phyloP scores from a whole-genome alignment of 1,284 basidiomycete genomes.

The Polyporus tsugae region DNA sequence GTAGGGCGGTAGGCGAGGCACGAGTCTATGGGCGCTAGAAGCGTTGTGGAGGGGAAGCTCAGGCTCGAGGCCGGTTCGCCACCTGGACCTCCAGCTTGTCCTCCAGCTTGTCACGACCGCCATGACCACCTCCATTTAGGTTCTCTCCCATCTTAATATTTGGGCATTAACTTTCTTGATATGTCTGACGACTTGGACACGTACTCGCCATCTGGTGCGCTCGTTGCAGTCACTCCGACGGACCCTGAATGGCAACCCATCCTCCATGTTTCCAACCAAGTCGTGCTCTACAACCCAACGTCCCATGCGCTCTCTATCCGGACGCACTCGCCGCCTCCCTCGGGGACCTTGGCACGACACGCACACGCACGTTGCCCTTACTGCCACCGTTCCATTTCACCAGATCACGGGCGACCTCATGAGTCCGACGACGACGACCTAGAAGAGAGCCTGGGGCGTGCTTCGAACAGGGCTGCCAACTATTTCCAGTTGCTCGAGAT shows the following conservation, averaged over 20 bases:
- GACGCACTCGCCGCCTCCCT: conserved; percentile 41
- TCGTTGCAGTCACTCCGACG: conserved; percentile 36
- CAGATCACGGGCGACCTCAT: conserved; percentile 31
- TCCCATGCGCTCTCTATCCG: conserved; percentile 85
- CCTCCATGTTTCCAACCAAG: conserved; percentile 81
- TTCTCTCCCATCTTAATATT: neutral
- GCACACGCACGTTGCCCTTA: conserved; percentile 65
- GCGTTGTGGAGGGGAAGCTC: neutral
- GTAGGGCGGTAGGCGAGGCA: too few species aligned
- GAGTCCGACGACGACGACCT: conserved; percentile 32
- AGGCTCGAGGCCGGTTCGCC: neutral
- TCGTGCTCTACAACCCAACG: conserved; percentile 88
- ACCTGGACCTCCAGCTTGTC: neutral
- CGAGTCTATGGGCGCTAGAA: neutral
- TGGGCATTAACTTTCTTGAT: neutral
- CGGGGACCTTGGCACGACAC: conserved; percentile 25
- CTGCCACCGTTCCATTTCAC: conserved; percentile 67
- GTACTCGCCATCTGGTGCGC: conserved; percentile 32
- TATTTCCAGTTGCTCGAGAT: conserved; percentile 79
- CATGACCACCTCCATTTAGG: conserved; percentile 13
- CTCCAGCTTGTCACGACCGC: conserved; percentile 20
- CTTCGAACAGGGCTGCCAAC: conserved; percentile 63
- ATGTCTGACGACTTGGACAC: conserved; percentile 35
- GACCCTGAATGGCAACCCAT: conserved; percentile 70
- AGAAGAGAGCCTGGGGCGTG: conserved; percentile 35